Evolutionary conservation across 164 flowering plant species (phyloP).

Genomic region (Vitis riparia): DNA sequence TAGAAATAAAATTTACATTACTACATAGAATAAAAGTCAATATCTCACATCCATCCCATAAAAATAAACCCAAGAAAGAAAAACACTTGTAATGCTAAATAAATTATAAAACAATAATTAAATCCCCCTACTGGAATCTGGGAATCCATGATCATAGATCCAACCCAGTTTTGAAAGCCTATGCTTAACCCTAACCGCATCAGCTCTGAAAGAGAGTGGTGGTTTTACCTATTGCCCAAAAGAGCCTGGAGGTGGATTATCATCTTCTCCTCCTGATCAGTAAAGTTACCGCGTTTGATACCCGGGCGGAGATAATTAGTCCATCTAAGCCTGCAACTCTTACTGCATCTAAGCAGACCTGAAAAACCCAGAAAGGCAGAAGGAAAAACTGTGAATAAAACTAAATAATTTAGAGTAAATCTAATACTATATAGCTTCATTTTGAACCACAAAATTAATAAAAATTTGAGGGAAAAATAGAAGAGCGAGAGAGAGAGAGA

Average conservation of each 20-base stretch:
- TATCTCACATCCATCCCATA: no score
- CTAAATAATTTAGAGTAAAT: no score
- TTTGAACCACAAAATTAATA: slow-evolving; percentile 5
- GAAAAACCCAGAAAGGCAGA: slow-evolving; percentile 12
- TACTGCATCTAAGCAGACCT: slow-evolving; percentile 90
- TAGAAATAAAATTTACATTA: background rate
- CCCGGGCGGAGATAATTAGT: slow-evolving; percentile 97
- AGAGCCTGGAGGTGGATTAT: slow-evolving; percentile 96
- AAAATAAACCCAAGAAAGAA: no score
- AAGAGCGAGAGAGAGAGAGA: slow-evolving; percentile 1
- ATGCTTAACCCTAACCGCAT: no score
- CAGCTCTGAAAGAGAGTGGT: background rate
- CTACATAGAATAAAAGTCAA: no score
- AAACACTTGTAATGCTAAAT: no score
- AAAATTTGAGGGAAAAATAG: background rate
- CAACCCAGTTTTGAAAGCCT: no score
- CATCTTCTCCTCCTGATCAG: slow-evolving; percentile 93
- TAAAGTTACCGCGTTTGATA: slow-evolving; percentile 80
- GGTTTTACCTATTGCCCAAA: slow-evolving; percentile 74
- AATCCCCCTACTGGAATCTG: no score
- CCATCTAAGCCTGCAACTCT: slow-evolving; percentile 91
- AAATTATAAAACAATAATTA: no score
- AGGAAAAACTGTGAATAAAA: background rate
- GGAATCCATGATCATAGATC: no score
- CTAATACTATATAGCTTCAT: no score